These are phyloP conservation scores for Dactylorhiza incarnata DNA, from an alignment of 106 monocot genomes.

Conservation along the genomic window DNA sequence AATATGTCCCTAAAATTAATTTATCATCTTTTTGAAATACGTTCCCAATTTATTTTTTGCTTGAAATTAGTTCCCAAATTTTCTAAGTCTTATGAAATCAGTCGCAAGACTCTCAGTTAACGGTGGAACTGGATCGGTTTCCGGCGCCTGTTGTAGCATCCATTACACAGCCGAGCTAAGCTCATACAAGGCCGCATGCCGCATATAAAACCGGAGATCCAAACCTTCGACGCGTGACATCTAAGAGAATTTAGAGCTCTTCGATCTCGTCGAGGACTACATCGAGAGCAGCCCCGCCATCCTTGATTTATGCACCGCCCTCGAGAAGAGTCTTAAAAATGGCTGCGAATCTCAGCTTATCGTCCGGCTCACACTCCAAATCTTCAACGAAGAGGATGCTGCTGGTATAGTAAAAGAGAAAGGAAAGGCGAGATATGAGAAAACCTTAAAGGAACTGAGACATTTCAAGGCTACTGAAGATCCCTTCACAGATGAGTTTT, in stretches of 20 bases:
- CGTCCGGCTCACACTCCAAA: constrained; percentile 62
- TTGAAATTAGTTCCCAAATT: no score
- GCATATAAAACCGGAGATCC: constrained; percentile 57
- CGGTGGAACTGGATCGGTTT: not conserved
- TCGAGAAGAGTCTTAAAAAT: constrained; percentile 70
- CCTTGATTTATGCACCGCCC: constrained; percentile 79
- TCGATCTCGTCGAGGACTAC: constrained; percentile 81
- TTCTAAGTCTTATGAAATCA: no score
- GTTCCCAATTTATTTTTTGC: no score
- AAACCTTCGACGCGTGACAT: constrained; percentile 76
- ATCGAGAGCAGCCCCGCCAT: constrained; percentile 76
- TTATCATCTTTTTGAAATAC: no score
- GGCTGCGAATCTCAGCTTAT: constrained; percentile 66
- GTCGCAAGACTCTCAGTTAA: no score
- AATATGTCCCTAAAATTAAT: no score
- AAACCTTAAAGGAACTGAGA: constrained; percentile 60
- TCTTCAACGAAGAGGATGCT: constrained; percentile 35
- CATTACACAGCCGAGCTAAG: constrained; percentile 33
- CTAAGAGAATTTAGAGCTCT: constrained; percentile 75
- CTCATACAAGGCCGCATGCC: constrained; percentile 71
- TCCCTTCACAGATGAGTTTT: constrained; percentile 83
- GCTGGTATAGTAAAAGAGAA: not conserved
- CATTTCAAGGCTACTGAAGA: constrained; percentile 53
- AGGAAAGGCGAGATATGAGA: constrained; percentile 32
- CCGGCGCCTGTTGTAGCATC: constrained; percentile 8